Evolutionary conservation across 768 basidiomycete species (phyloP), one percentile per base, ranked within the genome.

Genomic region (Exidia glandulosa): DNA sequence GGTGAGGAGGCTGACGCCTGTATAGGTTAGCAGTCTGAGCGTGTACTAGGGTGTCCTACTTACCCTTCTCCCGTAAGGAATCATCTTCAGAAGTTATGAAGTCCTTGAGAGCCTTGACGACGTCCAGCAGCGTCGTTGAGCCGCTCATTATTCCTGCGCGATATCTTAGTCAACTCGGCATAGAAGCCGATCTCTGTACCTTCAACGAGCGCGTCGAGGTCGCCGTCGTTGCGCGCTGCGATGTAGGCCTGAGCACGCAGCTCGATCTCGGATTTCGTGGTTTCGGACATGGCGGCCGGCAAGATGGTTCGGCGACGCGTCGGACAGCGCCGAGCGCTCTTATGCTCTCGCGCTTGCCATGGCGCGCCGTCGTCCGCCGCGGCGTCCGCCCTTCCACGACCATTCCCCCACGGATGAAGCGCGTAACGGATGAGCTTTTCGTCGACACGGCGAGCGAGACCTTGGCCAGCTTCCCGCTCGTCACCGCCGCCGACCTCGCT

Each of bases 1-100:
- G 0, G 93, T 85, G 31, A 99, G 78, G 60, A 98, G 78, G 50
- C 85, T 86, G 23, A 98, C 84, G 33, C 94, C 96, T 99, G 64
- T 1, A n/a, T 52, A 23, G 47, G 33, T 47, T 29, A 3, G 25
- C 25, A 23, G 59, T 32, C 14, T 13, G 16, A 60, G 50, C 55
- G 58, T 58, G 59, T 59, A 45, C 61, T 62, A 61, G 62, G 57
- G 48, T 59, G 61, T 52, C 14, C 54, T 7, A 41, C 34, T 5
- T 61, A 91, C 95, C 95, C 77, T 91, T 91, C 9, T 82, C 81
- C 31, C 95, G 80, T 12, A 87, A 71, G 3, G 77, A 75, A 65
- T 87, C 89, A 59, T 95, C 88, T 60, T 94, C 90, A 2, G 90
- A 85, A 0, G 90, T 94, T 14, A 99, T 76, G 67, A 88, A 93